Base-by-base conservation (phyloP, 2,329 filamentous ascomycete species). In the Cryoendolithus antarcticus region DNA sequence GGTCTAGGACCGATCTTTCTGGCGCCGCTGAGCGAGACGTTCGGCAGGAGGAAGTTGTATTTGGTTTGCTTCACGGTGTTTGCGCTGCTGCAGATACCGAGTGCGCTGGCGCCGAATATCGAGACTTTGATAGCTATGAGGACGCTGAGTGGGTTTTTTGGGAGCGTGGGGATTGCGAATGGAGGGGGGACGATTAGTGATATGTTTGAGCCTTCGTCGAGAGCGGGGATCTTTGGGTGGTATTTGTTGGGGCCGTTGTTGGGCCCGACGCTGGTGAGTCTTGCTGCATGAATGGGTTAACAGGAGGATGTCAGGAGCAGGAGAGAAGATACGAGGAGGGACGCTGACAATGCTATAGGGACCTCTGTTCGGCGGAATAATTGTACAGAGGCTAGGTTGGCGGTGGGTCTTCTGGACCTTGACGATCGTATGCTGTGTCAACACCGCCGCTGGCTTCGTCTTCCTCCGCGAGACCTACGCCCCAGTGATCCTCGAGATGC, bases 131-230 rank as follows among this genome's bases (percentile, higher is more conserved):
- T 71, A 30, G 58, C 57, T 1, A 55, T 69, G 32, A 56, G 68
- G 30, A 65, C 64, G 2, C 41, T 71, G 3, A 50, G 63, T 2
- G 68, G 67, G 4, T 70, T 71, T 52, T 71, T 70, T 47, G 68
- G 68, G 1, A 65, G 62, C 44, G 62, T 71, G 0, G 65, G 65
- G 0, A 64, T 70, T 34, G 65, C 67, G 0, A 70, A 69, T 49
- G 69, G 70, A 1, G 69, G 69, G 5, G 67, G 68, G 1, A 70
- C 64, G 0, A 66, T 71, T n/a, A 61, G 55, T 35, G 69, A 71
- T 38, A 71, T 71, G 66, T 72, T 70, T 40, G 47, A 58, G 15
- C 62, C 65, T 0, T 58, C 51, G 15, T 57, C 69, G 42, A 52
- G 69, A 43, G 67, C 65, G 7, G 59, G 62, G 4, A 58, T 69